Percentiles rank a stretch among this genome's conserved stretches.
Conservation (phyloP, 495 filamentous ascomycete species). For the Penicillium goetzii region DNA sequence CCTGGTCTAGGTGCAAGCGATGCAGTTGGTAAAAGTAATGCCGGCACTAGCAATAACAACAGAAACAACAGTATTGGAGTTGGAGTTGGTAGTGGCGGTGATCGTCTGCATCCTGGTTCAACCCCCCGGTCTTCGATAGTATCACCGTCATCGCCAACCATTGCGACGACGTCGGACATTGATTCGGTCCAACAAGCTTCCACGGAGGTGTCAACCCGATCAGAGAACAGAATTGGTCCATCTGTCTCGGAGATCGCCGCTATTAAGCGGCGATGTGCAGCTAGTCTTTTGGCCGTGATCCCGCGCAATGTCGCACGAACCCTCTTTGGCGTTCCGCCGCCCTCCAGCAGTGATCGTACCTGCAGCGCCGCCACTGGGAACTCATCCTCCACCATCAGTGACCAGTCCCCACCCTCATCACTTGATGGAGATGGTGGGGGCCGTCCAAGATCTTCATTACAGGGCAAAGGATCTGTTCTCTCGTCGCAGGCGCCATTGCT, state of each 20-base stretch:
- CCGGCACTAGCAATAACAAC: constrained; percentile 24
- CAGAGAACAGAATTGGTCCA: constrained; percentile 25
- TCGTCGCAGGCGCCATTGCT: constrained; percentile 14
- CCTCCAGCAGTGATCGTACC: constrained; percentile 31
- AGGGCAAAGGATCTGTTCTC: not conserved
- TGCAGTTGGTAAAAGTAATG: constrained; percentile 24
- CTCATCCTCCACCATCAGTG: constrained; percentile 20
- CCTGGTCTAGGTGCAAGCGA: constrained; percentile 14
- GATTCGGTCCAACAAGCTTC: constrained; percentile 12
- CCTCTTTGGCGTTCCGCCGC: constrained; percentile 39
- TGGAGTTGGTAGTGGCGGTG: constrained; percentile 13
- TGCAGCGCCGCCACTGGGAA: constrained; percentile 31
- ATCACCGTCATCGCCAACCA: constrained; percentile 5
- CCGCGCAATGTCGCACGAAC: constrained; percentile 45
- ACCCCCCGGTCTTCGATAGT: not conserved
- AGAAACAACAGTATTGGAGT: constrained; percentile 2
- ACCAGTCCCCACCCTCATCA: constrained; percentile 18
- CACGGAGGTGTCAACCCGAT: constrained; percentile 14
- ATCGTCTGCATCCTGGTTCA: constrained; percentile 10
- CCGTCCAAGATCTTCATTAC: constrained; percentile 14
- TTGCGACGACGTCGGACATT: not conserved
- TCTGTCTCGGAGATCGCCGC: constrained; percentile 46
- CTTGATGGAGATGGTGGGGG: constrained; percentile 11
- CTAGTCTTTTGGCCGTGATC: constrained; percentile 51
- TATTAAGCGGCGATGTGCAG: constrained; percentile 62